Base-by-base conservation (phyloP, 73 alveolate genomes). In the Symbiodinium natans region DNA sequence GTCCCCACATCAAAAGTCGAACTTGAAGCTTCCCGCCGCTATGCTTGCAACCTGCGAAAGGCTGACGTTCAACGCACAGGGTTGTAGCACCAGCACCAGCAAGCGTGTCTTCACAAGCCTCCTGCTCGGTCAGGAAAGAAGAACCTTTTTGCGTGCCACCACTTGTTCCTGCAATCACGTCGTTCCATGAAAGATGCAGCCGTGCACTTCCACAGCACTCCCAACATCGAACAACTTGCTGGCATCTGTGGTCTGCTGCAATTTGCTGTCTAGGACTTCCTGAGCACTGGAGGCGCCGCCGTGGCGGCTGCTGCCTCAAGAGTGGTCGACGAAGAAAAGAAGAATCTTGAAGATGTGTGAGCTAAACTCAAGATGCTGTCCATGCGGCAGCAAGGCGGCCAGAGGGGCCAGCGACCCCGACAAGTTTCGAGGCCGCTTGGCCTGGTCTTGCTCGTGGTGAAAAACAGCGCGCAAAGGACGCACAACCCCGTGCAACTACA, bases 281-380 rank as follows among this genome's bases (percentile, higher is more conserved):
- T 36, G 95, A 82, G 8, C 43, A 48, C 9, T 56, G 71, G n/a
- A 86, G 27, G 25, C 93, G 93, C 40, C 95, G 95, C 17, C 95
- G 95, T 17, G 86, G 95, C 17, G 95, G 95, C 34, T 88, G 95
- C 84, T 88, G 39, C 94, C 94, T 86, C 52, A 7, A n/a, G n/a
- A n/a, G n/a, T n/a, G n/a, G n/a, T n/a, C n/a, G n/a, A n/a, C n/a
- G n/a, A n/a, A n/a, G n/a, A n/a, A n/a, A n/a, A n/a, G n/a, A n/a
- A n/a, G n/a, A n/a, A n/a, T n/a, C n/a, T n/a, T n/a, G n/a, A n/a
- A n/a, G n/a, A n/a, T n/a, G n/a, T n/a, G n/a, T n/a, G n/a, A n/a
- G n/a, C n/a, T n/a, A n/a, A n/a, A n/a, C n/a, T n/a, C n/a, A n/a
- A n/a, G n/a, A n/a, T n/a, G n/a, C n/a, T n/a, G n/a, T 43, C 56